Conservation (phyloP, 2,329 filamentous ascomycete genomes). For the Xylariales sp. region DNA sequence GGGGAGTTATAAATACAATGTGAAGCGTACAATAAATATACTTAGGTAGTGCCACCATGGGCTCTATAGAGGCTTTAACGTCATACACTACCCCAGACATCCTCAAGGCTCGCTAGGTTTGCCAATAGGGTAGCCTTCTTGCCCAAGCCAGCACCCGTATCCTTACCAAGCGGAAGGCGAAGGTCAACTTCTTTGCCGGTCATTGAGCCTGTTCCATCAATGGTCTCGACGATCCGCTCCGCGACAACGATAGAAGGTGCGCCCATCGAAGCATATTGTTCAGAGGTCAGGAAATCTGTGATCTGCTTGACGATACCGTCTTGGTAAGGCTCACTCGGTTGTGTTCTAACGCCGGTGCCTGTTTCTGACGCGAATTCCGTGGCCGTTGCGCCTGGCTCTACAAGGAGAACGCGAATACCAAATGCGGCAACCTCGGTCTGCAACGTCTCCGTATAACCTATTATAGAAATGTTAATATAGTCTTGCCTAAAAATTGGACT, state of each 20-base stretch:
- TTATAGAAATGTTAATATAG: conserved; percentile 11
- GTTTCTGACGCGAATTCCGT: conserved; percentile 41
- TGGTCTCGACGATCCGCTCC: conserved; percentile 42
- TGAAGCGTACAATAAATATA: neutral
- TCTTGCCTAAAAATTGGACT: neutral
- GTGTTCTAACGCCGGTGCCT: conserved; percentile 35
- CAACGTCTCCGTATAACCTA: conserved; percentile 43
- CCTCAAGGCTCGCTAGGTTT: conserved; percentile 17
- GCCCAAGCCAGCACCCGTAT: conserved; percentile 22
- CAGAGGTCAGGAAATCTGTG: conserved; percentile 14
- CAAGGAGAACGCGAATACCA: conserved; percentile 43
- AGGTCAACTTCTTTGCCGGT: conserved; percentile 37
- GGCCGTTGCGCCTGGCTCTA: conserved; percentile 41
- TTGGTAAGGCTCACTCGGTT: conserved; percentile 39
- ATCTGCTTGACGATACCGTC: conserved; percentile 34
- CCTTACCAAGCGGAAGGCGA: conserved; percentile 35
- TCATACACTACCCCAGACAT: conserved; percentile 35
- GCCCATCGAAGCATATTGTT: conserved; percentile 11
- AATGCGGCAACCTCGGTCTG: conserved; percentile 43
- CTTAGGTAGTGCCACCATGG: neutral
- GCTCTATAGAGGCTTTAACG: no score
- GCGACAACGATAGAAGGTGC: conserved; percentile 36
- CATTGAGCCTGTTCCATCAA: conserved; percentile 44
- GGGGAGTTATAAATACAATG: neutral
- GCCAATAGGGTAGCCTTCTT: conserved; percentile 24